Evolutionary conservation across 73 alveolate species (phyloP).

Genomic region (Breviolum minutum): DNA sequence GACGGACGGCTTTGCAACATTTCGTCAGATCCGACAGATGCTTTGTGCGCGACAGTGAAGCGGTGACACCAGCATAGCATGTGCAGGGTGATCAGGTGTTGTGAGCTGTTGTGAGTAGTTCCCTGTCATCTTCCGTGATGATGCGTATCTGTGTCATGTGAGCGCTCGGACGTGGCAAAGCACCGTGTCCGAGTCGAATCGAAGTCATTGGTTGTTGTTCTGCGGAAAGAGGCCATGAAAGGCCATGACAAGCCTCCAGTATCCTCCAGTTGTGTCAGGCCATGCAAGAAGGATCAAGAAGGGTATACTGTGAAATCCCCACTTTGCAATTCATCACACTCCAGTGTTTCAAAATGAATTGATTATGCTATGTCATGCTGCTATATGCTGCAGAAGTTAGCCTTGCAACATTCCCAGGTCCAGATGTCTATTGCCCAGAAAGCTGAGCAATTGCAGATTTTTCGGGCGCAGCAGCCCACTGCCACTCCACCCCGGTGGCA

Average conservation of each 20-base stretch:
- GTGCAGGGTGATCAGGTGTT: neutral
- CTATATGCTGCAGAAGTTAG: neutral
- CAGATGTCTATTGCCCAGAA: neutral
- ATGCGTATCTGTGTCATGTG: neutral
- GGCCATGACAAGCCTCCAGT: neutral
- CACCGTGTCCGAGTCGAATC: neutral
- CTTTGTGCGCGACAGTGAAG: neutral
- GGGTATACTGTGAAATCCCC: too few relatives aligned
- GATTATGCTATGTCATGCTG: neutral
- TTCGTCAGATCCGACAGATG: slow-evolving; percentile 71
- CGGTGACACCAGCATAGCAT: neutral
- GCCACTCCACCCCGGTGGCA: neutral
- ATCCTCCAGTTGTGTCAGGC: neutral
- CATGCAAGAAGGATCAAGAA: neutral
- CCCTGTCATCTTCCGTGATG: neutral
- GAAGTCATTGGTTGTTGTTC: too few relatives aligned
- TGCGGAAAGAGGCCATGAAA: too few relatives aligned
- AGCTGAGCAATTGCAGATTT: neutral
- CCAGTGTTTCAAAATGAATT: neutral
- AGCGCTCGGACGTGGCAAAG: neutral
- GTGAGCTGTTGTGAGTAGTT: neutral
- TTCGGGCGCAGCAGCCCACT: neutral
- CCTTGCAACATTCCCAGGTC: neutral
- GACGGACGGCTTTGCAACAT: slow-evolving; percentile 82
- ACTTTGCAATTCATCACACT: too few relatives aligned